Percentiles rank a stretch among this genome's conserved stretches.
Conservation (phyloP, 768 basidiomycete species). For the Cytidiella melzeri region DNA sequence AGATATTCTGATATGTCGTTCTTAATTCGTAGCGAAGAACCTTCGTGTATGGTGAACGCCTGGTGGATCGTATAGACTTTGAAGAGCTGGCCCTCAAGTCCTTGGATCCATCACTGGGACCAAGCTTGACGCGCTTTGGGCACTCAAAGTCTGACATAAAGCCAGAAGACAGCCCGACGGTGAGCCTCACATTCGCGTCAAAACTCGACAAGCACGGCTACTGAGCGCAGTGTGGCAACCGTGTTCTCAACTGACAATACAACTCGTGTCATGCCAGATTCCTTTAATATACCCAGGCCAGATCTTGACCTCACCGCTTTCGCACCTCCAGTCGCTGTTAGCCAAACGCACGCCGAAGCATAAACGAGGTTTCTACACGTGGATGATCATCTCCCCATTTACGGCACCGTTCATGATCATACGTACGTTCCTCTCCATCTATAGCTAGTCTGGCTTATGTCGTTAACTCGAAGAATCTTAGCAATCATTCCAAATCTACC, state of each 20-base stretch:
- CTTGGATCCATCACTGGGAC: conserved; percentile 64
- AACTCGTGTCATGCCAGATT: conserved; percentile 37
- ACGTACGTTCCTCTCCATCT: conserved; percentile 40
- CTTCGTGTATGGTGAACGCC: conserved; percentile 58
- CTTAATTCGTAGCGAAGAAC: conserved; percentile 43
- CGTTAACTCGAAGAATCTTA: conserved; percentile 23
- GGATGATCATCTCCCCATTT: conserved; percentile 61
- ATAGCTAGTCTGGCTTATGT: neutral
- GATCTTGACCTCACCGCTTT: conserved; percentile 28
- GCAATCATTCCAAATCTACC: conserved; percentile 80
- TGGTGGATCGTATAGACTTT: conserved; percentile 70
- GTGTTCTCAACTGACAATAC: too few relatives aligned
- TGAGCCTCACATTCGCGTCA: too few relatives aligned
- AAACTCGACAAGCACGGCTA: too few relatives aligned
- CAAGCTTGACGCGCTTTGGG: conserved; percentile 25
- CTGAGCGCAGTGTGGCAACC: neutral
- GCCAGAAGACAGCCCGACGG: conserved; percentile 12
- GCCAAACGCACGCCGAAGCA: conserved; percentile 56
- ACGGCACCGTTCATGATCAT: conserved; percentile 74
- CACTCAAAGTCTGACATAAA: conserved; percentile 9
- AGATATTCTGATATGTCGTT: neutral
- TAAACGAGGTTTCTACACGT: conserved; percentile 56
- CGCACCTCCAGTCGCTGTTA: conserved; percentile 47
- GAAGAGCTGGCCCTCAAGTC: conserved; percentile 74
- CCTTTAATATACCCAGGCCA: conserved; percentile 46